Base-by-base conservation (phyloP, 106 monocot genomes). In the Hemerocallis citrina region DNA sequence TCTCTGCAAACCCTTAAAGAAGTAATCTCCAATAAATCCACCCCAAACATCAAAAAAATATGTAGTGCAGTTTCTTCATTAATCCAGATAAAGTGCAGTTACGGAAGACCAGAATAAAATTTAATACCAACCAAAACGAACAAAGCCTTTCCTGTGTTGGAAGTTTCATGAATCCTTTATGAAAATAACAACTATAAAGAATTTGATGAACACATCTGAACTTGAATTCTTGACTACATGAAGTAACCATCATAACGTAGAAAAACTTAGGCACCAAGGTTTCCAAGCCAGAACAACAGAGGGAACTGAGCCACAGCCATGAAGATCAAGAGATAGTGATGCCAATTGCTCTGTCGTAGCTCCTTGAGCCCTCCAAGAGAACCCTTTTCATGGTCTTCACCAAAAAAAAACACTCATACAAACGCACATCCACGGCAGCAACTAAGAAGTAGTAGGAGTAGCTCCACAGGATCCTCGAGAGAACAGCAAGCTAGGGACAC, bases 341-440 rank as follows among this genome's bases (percentile, higher is more conserved):
- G 72, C 42, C 68, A n/a, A n/a, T n/a, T 63, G 63, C 68, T 68
- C 17, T n/a, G 31, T 73, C 72, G 24, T 78, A 64, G 42, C 58
- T 68, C 68, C 77, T 72, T 7, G 35, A 3, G 15, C 50, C 72
- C 2, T 62, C 56, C 24, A 63, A 62, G 28, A 78, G 63, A 50
- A 73, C 73, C 47, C 78, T 78, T 39, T 72, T 73, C 72, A 73
- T 73, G 52, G 78, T 78, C 45, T 73, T 73, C 24, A 78, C 72
- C 38, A 78, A 37, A 63, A n/a, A n/a, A 78, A 78, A 19, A 78
- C 52, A 20, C 78, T 73, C 50, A 57, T 39, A 68, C 78, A 78
- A 3, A 78, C 1, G 19, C 78, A 72, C 34, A 44, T 50, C 72
- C 72, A 78, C 1, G 73, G 73, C 43, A 78, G 35, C 61, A 78